Conservation (phyloP, 2,329 filamentous ascomycete genomes). For the Apiospora koreana region DNA sequence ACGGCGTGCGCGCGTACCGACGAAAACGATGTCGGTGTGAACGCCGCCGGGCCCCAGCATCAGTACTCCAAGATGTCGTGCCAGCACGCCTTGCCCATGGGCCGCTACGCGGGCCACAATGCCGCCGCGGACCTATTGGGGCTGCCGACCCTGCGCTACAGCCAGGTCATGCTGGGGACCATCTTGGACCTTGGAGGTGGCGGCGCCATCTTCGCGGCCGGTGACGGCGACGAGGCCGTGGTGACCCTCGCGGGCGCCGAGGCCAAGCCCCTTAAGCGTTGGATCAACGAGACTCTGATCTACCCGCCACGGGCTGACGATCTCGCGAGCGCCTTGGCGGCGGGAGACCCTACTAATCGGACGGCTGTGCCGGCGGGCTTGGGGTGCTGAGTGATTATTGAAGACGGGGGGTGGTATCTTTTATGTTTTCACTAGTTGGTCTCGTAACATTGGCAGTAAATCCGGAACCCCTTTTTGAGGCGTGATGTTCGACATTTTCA, state of each 20-base stretch:
- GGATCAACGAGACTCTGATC: constrained; percentile 36
- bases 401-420: no score
- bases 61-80: constrained; percentile 33
- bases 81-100: constrained; percentile 38
- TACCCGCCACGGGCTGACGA: constrained; percentile 31
- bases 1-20: constrained; percentile 30
- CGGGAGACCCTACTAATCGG: constrained; percentile 24
- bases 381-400: not conserved
- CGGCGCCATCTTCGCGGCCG: constrained; percentile 30
- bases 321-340: constrained; percentile 22
- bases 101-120: constrained; percentile 36
- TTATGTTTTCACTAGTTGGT: no score
- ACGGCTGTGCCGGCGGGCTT: not conserved
- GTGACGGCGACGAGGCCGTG: constrained; percentile 30
- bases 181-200: constrained; percentile 39
- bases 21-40: constrained; percentile 28
- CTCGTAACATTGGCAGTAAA: no score
- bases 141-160: constrained; percentile 25
- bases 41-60: not conserved
- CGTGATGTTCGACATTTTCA: no score
- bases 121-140: constrained; percentile 35
- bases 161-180: constrained; percentile 31
- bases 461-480: no score
- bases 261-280: constrained; percentile 35
- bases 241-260: constrained; percentile 26